phyloP scores from a whole-genome alignment of 768 basidiomycete species.

The Suillus weaverae region DNA sequence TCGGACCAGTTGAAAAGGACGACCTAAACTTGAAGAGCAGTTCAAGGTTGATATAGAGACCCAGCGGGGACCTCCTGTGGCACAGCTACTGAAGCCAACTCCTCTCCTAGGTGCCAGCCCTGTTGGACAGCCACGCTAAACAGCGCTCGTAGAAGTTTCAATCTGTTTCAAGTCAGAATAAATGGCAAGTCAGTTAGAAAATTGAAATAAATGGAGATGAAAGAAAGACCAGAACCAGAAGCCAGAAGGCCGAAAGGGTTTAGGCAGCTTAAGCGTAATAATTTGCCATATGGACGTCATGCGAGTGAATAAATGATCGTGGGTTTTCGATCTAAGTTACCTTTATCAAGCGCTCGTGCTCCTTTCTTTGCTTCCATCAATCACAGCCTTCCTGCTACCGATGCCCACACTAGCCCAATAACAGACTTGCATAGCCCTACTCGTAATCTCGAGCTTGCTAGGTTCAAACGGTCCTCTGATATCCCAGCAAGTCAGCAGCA shows the following conservation, averaged over 20 bases:
- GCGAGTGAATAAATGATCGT: background rate
- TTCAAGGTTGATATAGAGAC: background rate
- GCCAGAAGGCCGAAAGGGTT: background rate
- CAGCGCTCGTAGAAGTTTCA: background rate
- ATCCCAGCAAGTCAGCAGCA: background rate
- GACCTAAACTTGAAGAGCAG: background rate
- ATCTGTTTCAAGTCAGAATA: background rate
- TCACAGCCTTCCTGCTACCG: background rate
- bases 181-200: background rate
- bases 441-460: background rate
- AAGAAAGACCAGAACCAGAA: background rate
- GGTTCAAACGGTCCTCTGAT: background rate
- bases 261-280: slow-evolving; percentile 1
- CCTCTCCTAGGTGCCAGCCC: background rate
- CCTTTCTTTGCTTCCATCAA: too few species aligned
- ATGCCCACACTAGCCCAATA: background rate
- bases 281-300: slow-evolving; percentile 1
- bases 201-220: background rate
- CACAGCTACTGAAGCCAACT: background rate
- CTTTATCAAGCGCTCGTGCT: background rate
- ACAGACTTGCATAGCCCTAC: background rate
- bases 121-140: background rate
- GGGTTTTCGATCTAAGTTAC: background rate
- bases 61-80: background rate
- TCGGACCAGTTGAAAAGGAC: background rate